Evolutionary conservation across 2,329 filamentous ascomycete species (phyloP).

Genomic region (Monosporascus sp.): DNA sequence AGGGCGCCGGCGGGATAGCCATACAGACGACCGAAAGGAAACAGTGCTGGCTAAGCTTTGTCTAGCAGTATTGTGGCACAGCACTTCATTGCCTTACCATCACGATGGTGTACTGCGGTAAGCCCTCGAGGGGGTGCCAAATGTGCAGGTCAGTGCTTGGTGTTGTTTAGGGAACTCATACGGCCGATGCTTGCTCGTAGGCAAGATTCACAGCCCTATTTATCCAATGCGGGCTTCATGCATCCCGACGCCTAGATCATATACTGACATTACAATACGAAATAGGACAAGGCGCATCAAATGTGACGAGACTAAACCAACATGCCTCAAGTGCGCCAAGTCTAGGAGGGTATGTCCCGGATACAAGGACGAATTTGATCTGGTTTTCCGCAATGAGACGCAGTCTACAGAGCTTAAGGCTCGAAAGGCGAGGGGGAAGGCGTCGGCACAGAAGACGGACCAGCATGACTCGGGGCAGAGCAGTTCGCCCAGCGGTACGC

Average conservation of each 20-base stretch:
- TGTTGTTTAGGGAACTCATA: not conserved
- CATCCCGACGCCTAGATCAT: not conserved
- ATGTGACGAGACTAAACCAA: conserved; percentile 65
- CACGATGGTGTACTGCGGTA: conserved; percentile 61
- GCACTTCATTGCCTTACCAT: not conserved
- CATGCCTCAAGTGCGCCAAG: conserved; percentile 60
- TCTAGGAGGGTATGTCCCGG: conserved; percentile 60
- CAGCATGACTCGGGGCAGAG: conserved; percentile 14
- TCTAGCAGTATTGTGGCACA: not conserved
- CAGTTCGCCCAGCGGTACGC: conserved; percentile 8
- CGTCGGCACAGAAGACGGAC: conserved; percentile 30
- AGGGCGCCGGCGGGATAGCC: not conserved
- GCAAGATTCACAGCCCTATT: not conserved
- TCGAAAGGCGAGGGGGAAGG: conserved; percentile 49
- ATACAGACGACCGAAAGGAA: not conserved
- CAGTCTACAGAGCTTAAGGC: conserved; percentile 61
- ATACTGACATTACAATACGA: not conserved
- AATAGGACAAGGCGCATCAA: conserved; percentile 61
- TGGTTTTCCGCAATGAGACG: conserved; percentile 69
- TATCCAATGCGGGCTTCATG: too few relatives aligned
- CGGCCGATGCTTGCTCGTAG: not conserved
- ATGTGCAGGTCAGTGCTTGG: conserved; percentile 51
- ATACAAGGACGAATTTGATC: conserved; percentile 66
- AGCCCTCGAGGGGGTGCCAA: conserved; percentile 64
- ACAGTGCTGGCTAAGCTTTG: not conserved